Base-by-base conservation (phyloP, 306 rosid species). In the Phaseolus lunatus region DNA sequence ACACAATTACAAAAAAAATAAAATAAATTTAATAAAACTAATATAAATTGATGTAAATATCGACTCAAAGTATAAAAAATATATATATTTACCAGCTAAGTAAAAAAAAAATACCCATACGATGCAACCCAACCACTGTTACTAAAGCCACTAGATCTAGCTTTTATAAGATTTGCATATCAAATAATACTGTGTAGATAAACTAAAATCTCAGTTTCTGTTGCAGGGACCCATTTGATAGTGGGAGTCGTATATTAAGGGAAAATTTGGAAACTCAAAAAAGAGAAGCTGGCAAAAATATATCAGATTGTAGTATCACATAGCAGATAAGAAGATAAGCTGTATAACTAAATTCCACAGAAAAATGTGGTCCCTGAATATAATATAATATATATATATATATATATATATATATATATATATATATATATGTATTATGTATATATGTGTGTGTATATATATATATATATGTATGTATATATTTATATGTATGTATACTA, bases 341-440 rank as follows among this genome's bases (percentile, higher is more conserved):
- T 43, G n/a, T 48, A 63, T 72, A 67, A 76, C 67, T 67, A 44
- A 22, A 72, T 26, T 43, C 72, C 62, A 48, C 33, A 76, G 58
- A 9, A 9, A 41, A 72, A 73, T 57, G 87, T 85, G 89, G 88
- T 87, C 87, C 88, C 67, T 29, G n/a, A n/a, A 24, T 24, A 24
- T 1, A 1, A 2, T 24, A 2, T 24, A 2, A 24, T 24, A 24
- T 24, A 24, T 24, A 24, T 24, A 24, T 24, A 24, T 24, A 24
- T 24, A 24, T 24, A 24, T 24, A 24, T 24, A 24, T 24, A 24
- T 24, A 24, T 24, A 24, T 24, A 24, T 24, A 24, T 24, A 24
- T 24, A 24, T 24, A 24, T 24, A 24, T 24, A 24, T 24, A 24
- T 24, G 2, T 1, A 1, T 1, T 24, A 2, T 24, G 27, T 24